phyloP scores from a whole-genome alignment of 2,329 filamentous ascomycete species.

The Penicillium oxalicum region DNA sequence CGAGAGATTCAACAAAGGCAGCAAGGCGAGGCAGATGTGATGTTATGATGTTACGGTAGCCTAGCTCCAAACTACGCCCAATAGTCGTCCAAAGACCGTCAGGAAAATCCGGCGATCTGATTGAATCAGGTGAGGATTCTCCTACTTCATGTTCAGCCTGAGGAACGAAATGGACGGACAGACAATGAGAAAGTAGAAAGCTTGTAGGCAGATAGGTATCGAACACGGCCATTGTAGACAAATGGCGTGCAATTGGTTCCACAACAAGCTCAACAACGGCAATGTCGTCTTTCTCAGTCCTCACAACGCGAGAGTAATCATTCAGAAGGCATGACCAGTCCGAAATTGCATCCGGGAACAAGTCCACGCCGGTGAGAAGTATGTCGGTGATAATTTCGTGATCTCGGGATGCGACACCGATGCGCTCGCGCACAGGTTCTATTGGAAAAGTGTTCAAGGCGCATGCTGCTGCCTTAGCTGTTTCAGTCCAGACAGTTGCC shows the following conservation, averaged over 20 bases:
- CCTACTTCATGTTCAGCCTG: constrained; percentile 7
- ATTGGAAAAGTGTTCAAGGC: constrained; percentile 38
- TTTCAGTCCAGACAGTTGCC: constrained; percentile 32
- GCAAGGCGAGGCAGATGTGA: constrained; percentile 37
- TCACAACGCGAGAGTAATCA: constrained; percentile 51
- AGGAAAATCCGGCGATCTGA: constrained; percentile 14
- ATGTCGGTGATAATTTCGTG: constrained; percentile 65
- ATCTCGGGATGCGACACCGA: constrained; percentile 55
- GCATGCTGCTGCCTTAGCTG: constrained; percentile 28
- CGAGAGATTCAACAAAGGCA: constrained; percentile 50
- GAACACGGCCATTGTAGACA: constrained; percentile 33
- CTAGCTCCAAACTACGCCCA: constrained; percentile 46
- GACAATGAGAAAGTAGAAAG: constrained; percentile 28
- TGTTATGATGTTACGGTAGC: constrained; percentile 48
- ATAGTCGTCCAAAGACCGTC: constrained; percentile 60
- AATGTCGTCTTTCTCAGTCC: constrained; percentile 60
- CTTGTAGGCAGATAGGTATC: constrained; percentile 32
- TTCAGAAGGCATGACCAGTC: constrained; percentile 52
- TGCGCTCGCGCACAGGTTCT: constrained; percentile 40
- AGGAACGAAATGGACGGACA: constrained; percentile 30
- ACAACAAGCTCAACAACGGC: constrained; percentile 61
- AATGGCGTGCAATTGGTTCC: constrained; percentile 60
- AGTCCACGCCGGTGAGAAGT: constrained; percentile 52
- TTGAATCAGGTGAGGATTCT: constrained; percentile 2
- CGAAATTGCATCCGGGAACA: constrained; percentile 22